phyloP scores from a whole-genome alignment of 1,284 basidiomycete species.

The Boletus nobilissimus region DNA sequence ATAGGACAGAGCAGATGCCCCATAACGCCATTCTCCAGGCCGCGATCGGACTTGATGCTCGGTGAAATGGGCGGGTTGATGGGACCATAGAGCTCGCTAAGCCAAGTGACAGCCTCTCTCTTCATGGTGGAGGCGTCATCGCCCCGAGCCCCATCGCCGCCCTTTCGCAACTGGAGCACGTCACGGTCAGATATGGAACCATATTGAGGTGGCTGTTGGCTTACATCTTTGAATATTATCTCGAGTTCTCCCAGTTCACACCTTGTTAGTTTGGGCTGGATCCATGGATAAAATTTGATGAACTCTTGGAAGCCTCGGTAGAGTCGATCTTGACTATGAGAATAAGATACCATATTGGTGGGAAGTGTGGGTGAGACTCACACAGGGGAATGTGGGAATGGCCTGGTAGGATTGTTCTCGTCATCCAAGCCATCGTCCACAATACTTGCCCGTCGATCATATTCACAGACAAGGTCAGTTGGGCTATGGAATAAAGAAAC shows the following conservation, averaged over 20 bases:
- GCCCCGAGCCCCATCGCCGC: neutral
- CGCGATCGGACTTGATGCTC: neutral
- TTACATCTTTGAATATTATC: constrained; percentile 1
- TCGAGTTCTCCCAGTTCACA: neutral
- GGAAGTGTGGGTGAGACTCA: neutral
- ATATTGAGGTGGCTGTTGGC: no score
- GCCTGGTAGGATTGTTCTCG: neutral
- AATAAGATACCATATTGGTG: no score
- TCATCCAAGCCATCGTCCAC: neutral
- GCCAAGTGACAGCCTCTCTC: neutral
- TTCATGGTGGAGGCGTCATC: neutral
- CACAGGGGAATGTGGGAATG: neutral
- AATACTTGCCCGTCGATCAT: neutral
- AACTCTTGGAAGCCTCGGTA: neutral
- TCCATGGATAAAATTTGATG: neutral
- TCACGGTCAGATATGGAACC: no score
- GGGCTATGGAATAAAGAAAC: neutral
- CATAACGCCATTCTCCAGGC: neutral
- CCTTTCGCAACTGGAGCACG: neutral
- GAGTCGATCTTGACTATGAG: neutral
- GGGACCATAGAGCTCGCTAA: neutral
- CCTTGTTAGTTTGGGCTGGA: neutral
- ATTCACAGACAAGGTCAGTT: neutral
- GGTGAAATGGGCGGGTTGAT: neutral
- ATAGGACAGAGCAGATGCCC: constrained; percentile 1